phyloP scores from a whole-genome alignment of 768 basidiomycete genomes.

The Tricholoma saponaceum region DNA sequence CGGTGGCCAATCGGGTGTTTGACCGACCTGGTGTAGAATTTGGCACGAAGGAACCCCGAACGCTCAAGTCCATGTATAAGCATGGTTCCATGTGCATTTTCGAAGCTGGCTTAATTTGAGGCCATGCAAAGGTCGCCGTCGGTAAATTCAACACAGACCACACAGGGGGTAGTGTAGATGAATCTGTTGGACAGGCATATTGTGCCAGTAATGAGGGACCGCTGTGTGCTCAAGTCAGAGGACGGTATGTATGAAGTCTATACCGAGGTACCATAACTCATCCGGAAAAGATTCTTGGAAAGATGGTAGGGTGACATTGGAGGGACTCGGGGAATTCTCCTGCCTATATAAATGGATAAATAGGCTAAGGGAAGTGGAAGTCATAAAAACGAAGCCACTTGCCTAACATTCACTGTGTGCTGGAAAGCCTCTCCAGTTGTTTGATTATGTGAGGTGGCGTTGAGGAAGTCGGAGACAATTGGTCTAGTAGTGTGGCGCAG shows the following conservation, averaged over 20 bases:
- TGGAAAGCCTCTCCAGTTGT: neutral
- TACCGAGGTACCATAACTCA: slow-evolving; percentile 5
- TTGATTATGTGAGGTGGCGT: neutral
- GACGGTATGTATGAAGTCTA: neutral
- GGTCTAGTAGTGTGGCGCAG: neutral
- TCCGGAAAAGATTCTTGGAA: slow-evolving; percentile 15
- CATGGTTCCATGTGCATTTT: neutral
- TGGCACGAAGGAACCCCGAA: neutral
- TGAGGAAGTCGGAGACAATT: neutral
- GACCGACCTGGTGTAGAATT: neutral
- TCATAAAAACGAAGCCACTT: neutral
- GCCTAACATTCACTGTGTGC: neutral
- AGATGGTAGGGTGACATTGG: slow-evolving; percentile 12
- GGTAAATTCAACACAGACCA: neutral
- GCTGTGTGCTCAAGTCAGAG: neutral
- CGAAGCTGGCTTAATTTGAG: neutral
- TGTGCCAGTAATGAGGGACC: neutral
- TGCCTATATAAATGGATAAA: neutral
- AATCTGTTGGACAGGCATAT: neutral
- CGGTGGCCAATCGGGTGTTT: neutral
- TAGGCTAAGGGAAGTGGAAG: neutral
- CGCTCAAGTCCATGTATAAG: neutral
- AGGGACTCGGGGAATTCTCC: neutral
- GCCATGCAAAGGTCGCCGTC: neutral
- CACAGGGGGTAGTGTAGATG: neutral